A percentile compares a stretch with the other conserved stretches of the same genome.
Evolutionary conservation across 495 filamentous ascomycete species (phyloP).

Genomic region (Penicillium atrosanguineum): DNA sequence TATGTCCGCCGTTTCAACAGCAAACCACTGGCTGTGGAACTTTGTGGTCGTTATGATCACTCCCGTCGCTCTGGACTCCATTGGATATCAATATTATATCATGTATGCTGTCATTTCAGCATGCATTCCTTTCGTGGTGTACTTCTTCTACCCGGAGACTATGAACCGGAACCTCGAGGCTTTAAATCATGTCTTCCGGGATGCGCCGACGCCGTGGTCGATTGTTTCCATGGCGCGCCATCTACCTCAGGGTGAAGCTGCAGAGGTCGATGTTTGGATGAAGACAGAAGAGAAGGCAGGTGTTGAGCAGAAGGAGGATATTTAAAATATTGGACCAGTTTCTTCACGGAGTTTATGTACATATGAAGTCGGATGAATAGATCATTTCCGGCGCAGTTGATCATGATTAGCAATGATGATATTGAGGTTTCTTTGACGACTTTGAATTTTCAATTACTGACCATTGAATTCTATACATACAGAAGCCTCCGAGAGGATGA

Average conservation of each 20-base stretch:
- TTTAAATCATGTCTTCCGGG: conserved; percentile 65
- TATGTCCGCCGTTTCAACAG: conserved; percentile 45
- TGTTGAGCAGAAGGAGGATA: background rate
- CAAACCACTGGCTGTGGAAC: conserved; percentile 50
- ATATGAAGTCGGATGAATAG: no score
- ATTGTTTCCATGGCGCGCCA: conserved; percentile 33
- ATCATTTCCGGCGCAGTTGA: no score
- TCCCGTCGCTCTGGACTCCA: conserved; percentile 38
- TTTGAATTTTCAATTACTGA: no score
- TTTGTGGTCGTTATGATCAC: conserved; percentile 61
- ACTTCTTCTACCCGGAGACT: conserved; percentile 69
- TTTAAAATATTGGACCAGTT: background rate
- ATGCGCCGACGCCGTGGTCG: conserved; percentile 34
- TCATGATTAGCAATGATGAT: no score
- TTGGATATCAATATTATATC: conserved; percentile 38
- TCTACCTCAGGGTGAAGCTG: conserved; percentile 27
- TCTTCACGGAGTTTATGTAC: background rate
- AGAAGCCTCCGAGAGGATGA: no score
- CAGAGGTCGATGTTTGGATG: conserved; percentile 10
- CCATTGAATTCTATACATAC: no score
- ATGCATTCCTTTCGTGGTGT: conserved; percentile 46
- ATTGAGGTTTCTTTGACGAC: no score
- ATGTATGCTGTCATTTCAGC: conserved; percentile 37
- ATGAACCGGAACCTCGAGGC: conserved; percentile 63
- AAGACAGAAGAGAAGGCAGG: background rate